phyloP scores from a whole-genome alignment of 2,329 filamentous ascomycete species.

The Colletotrichum somersetense region DNA sequence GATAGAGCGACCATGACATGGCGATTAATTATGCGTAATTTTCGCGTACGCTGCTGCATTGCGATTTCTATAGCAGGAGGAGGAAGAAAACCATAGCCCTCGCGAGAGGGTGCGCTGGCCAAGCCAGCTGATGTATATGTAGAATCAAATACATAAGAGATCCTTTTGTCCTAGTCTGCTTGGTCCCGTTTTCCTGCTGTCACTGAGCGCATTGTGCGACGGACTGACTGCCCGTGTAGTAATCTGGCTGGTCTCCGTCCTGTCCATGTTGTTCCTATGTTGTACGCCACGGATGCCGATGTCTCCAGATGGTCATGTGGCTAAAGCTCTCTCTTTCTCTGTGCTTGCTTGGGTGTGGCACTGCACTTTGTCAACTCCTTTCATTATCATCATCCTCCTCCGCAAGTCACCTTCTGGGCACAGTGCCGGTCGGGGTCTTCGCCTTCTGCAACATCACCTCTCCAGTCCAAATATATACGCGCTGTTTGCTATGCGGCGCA shows the following conservation, averaged over 20 bases:
- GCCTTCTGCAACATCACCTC: not conserved
- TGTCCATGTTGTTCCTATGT: not conserved
- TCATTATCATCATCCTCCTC: not conserved
- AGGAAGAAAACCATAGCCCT: slow-evolving; percentile 20
- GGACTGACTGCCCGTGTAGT: not conserved
- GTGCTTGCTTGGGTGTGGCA: not conserved
- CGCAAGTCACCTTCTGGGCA: too few species aligned
- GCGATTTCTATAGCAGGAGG: slow-evolving; percentile 20
- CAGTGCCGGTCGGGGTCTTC: too few species aligned
- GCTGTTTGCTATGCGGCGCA: too few species aligned
- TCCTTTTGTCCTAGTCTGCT: slow-evolving; percentile 14
- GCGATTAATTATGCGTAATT: slow-evolving; percentile 35
- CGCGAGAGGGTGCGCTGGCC: slow-evolving; percentile 26
- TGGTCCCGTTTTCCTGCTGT: not conserved
- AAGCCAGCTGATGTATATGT: slow-evolving; percentile 31
- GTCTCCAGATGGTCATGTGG: not conserved
- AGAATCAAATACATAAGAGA: slow-evolving; percentile 28
- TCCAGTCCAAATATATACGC: too few species aligned
- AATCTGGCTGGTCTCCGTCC: not conserved
- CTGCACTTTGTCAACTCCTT: not conserved
- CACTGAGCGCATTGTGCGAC: not conserved
- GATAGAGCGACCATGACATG: slow-evolving; percentile 35
- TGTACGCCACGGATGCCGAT: slow-evolving; percentile 10
- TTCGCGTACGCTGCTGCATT: slow-evolving; percentile 34
- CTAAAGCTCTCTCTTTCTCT: not conserved